phyloP scores from a whole-genome alignment of 352 stramenopile genomes.

The Phytophthora tubulina region DNA sequence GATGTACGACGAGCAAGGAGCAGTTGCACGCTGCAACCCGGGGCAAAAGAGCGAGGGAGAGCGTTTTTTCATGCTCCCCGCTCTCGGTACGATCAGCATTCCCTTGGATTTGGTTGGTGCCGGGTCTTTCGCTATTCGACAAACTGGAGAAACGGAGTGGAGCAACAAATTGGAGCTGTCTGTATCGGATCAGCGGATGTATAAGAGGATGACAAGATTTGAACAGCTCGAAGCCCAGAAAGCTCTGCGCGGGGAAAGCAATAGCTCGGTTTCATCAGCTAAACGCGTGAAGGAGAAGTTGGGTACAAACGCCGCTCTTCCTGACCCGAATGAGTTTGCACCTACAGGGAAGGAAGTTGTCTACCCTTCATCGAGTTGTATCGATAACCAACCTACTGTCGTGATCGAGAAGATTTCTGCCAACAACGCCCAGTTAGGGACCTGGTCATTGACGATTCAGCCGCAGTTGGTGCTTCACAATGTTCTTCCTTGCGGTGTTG shows the following conservation, averaged over 20 bases:
- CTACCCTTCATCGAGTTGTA: slow-evolving; percentile 75
- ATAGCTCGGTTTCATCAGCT: slow-evolving; percentile 53
- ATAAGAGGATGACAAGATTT: slow-evolving; percentile 77
- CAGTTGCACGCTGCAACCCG: slow-evolving; percentile 68
- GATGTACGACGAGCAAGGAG: slow-evolving; percentile 64
- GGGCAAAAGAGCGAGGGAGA: slow-evolving; percentile 56
- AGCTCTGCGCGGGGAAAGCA: slow-evolving; percentile 56
- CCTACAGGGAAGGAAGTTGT: slow-evolving; percentile 68
- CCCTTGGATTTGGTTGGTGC: slow-evolving; percentile 78
- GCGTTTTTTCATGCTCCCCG: slow-evolving; percentile 63
- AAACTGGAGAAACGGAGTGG: slow-evolving; percentile 88
- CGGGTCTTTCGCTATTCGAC: slow-evolving; percentile 83
- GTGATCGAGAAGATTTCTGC: slow-evolving; percentile 80
- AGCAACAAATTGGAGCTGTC: slow-evolving; percentile 81
- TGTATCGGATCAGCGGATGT: slow-evolving; percentile 76
- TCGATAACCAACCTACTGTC: slow-evolving; percentile 86
- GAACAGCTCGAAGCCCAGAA: slow-evolving; percentile 79
- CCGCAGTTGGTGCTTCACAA: slow-evolving; percentile 87
- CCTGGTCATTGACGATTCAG: slow-evolving; percentile 84
- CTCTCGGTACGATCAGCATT: slow-evolving; percentile 68
- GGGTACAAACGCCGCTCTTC: slow-evolving; percentile 66
- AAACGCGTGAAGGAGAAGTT: slow-evolving; percentile 76
- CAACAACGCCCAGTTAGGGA: slow-evolving; percentile 66
- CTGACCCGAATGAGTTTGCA: slow-evolving; percentile 54
- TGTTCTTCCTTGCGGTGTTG: slow-evolving; percentile 81